A percentile compares a stretch with the other conserved stretches of the same genome.
phyloP scores from a whole-genome alignment of 2,329 filamentous ascomycete species.

The Penicillium sp. region DNA sequence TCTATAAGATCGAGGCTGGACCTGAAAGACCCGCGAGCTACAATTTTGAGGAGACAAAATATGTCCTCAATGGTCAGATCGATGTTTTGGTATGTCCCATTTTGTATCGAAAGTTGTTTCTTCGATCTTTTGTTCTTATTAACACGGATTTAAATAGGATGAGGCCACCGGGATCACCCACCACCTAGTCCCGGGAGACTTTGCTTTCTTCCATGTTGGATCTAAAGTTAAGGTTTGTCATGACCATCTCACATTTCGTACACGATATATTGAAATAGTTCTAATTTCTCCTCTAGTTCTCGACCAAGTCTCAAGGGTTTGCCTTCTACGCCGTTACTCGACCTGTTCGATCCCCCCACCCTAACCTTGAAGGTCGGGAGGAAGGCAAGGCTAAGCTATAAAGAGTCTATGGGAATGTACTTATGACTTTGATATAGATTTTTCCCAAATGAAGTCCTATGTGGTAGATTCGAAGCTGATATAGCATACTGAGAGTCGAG shows the following conservation, averaged over 20 bases:
- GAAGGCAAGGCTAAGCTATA: conserved; percentile 12
- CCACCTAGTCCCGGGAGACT: conserved; percentile 15
- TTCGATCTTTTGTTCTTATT: background rate
- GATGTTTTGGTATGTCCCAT: conserved; percentile 19
- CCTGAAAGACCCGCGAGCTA: conserved; percentile 20
- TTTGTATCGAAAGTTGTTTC: background rate
- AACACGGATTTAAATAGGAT: conserved; percentile 3
- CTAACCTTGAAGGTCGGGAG: conserved; percentile 18
- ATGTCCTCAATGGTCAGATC: conserved; percentile 24
- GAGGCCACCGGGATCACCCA: conserved; percentile 17
- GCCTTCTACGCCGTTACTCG: conserved; percentile 23
- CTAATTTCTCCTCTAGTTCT: conserved; percentile 13
- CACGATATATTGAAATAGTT: background rate
- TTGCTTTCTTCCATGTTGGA: conserved; percentile 18
- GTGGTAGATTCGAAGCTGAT: background rate
- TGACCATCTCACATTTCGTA: background rate
- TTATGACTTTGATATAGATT: too few species aligned
- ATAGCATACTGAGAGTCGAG: background rate
- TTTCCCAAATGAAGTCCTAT: background rate
- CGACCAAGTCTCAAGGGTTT: conserved; percentile 18
- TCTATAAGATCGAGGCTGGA: conserved; percentile 25
- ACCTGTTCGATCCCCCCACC: conserved; percentile 15
- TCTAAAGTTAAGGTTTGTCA: conserved; percentile 19
- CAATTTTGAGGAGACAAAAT: conserved; percentile 24
- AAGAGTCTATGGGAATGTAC: background rate